Conservation (phyloP, 768 basidiomycete species). For the Tulasnella sp. region DNA sequence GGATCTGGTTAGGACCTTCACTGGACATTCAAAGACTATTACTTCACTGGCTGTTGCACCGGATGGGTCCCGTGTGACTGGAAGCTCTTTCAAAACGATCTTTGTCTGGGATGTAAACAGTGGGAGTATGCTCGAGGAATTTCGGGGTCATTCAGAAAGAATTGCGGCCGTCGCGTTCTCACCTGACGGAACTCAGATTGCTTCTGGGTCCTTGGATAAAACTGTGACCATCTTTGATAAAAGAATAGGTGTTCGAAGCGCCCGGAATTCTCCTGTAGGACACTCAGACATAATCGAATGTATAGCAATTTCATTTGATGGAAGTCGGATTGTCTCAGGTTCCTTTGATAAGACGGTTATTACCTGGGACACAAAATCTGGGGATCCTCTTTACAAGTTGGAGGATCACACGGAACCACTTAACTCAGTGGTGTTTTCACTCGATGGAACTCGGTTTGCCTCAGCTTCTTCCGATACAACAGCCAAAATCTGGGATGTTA, state of each 20-base stretch:
- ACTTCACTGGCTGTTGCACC: no score
- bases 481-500: conserved; percentile 10
- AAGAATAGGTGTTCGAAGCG: neutral
- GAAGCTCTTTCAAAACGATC: no score
- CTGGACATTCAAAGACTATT: neutral
- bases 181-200: neutral
- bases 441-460: neutral
- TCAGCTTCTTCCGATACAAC: conserved; percentile 4
- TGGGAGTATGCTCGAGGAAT: neutral
- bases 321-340: conserved; percentile 1
- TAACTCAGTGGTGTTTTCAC: neutral
- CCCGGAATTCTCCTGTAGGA: neutral
- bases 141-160: neutral
- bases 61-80: no score
- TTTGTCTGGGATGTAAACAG: conserved; percentile 10
- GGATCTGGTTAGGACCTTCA: neutral
- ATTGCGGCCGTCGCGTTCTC: neutral
- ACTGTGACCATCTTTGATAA: neutral
- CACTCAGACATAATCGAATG: neutral
- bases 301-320: conserved; percentile 13
- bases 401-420: conserved; percentile 3
- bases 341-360: conserved; percentile 8
- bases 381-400: neutral
- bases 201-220: neutral
- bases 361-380: conserved; percentile 12